Evolutionary conservation across 768 basidiomycete species (phyloP).

Genomic region (Lanmaoa pseudosensibilis): DNA sequence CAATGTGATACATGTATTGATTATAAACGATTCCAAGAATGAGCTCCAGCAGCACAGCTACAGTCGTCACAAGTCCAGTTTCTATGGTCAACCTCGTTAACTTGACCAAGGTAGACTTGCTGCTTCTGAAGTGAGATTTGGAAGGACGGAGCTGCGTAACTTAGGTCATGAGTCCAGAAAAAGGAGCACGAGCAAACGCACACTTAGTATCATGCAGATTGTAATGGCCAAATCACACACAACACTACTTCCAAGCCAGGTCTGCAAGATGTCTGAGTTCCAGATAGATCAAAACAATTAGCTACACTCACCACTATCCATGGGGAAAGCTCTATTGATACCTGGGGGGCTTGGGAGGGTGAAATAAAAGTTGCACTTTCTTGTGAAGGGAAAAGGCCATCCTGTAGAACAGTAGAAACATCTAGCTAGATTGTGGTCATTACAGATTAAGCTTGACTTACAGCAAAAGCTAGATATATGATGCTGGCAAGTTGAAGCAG

Average conservation of each 20-base stretch:
- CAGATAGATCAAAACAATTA: no score
- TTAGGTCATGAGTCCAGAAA: neutral
- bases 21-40: conserved; percentile 13
- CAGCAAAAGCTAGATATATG: neutral
- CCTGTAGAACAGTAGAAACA: no score
- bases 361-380: no score
- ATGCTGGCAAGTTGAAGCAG: conserved; percentile 23
- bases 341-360: no score
- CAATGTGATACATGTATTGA: conserved; percentile 9
- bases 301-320: conserved; percentile 11
- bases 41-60: conserved; percentile 18
- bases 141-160: conserved; percentile 15
- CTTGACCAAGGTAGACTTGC: conserved; percentile 2
- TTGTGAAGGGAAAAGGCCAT: no score
- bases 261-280: conserved; percentile 6
- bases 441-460: neutral
- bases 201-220: conserved; percentile 18
- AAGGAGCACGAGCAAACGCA: neutral
- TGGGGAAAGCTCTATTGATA: no score
- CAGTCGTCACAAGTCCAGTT: conserved; percentile 24
- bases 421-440: neutral
- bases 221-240: conserved; percentile 22
- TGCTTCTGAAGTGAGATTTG: conserved; percentile 1
- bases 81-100: conserved; percentile 26
- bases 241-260: conserved; percentile 23